Evolutionary conservation across 352 stramenopile species (phyloP), one percentile per base, ranked within the genome.

Genomic region (Discostella stelligera): DNA sequence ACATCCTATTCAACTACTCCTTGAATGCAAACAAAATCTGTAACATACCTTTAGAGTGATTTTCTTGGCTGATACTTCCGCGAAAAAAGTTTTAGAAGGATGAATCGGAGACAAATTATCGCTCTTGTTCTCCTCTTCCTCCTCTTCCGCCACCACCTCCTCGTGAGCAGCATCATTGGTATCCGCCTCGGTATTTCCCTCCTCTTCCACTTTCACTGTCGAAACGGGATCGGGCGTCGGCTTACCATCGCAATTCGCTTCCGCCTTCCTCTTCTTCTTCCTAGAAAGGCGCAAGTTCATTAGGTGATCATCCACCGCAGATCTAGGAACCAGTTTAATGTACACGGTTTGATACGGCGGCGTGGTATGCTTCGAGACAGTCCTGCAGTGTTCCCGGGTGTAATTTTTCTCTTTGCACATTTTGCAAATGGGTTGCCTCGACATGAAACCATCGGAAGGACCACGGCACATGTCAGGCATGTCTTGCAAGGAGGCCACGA

Each of bases 321-420:
- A 52, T 32, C 53, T 58, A 10, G 44, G 50, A 52, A 79, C 71
- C 10, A 90, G 60, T 16, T 90, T 66, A 1, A 90, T 82, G 54
- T 92, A 92, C 1, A 90, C 80, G 30, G 83, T 87, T 46, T 84
- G 86, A 77, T 84, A 92, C n/a, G 86, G 86, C 16, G 89, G 77
- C 46, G 85, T 83, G 10, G 75, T 59, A 73, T 92, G 86, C 14
- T 86, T 86, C 50, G 86, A 79, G n/a, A 69, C 74, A 39, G 87
- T 80, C 46, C 86, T 64, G 64, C 86, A 92, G 60, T 89, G 88
- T 41, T 78, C 79, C 53, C 78, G 60, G 0, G 86, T 92, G 67
- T 85, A 71, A 59, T 92, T 92, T 6, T 83, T 92, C 59, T 88
- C 80, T 61, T 90, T 90, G 66, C 86, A 92, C 0, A 82, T 73